A percentile compares a stretch with the other conserved stretches of the same genome.
These are phyloP conservation scores for Colletotrichum sp. DNA, from an alignment of 2,329 filamentous ascomycete genomes.

Conservation along the genomic window DNA sequence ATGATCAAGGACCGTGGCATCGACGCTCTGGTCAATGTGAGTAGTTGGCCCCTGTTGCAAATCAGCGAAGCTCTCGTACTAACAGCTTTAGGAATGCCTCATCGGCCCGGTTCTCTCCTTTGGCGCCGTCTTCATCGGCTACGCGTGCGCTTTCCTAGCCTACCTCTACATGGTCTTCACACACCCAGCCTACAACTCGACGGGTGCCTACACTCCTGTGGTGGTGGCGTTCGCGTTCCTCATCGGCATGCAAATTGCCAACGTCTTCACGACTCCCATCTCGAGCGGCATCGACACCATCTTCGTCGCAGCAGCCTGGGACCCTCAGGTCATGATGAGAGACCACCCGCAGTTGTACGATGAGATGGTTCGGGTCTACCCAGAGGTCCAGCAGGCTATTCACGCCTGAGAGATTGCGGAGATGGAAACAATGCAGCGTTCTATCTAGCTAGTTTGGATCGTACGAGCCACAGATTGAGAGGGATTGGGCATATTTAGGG, in stretches of 20 bases:
- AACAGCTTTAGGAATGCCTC: constrained; percentile 67
- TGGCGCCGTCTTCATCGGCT: constrained; percentile 83
- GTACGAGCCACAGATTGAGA: fast-evolving
- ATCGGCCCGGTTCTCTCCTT: constrained; percentile 77
- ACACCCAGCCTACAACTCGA: constrained; percentile 75
- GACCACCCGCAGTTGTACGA: constrained; percentile 85
- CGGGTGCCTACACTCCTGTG: constrained; percentile 74
- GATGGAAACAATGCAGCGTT: not conserved
- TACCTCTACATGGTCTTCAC: constrained; percentile 90
- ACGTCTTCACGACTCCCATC: constrained; percentile 88
- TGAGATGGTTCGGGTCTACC: constrained; percentile 81
- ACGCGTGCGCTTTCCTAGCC: constrained; percentile 79
- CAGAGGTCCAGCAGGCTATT: constrained; percentile 80
- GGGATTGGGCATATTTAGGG: not conserved
- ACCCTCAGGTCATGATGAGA: constrained; percentile 75
- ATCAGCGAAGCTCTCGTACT: not conserved
- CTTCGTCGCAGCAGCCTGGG: constrained; percentile 79
- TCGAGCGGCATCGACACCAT: constrained; percentile 90
- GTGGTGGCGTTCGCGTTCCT: constrained; percentile 87
- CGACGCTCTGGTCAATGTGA: constrained; percentile 80
- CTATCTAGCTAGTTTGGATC: fast-evolving
- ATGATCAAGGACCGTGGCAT: constrained; percentile 94
- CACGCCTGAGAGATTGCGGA: constrained; percentile 51
- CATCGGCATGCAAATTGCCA: constrained; percentile 87
- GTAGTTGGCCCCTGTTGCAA: constrained; percentile 6